A percentile compares a stretch with the other conserved stretches of the same genome.
Evolutionary conservation across 129 eudicot species (phyloP).

Genomic region (Flaveria ramosissima): DNA sequence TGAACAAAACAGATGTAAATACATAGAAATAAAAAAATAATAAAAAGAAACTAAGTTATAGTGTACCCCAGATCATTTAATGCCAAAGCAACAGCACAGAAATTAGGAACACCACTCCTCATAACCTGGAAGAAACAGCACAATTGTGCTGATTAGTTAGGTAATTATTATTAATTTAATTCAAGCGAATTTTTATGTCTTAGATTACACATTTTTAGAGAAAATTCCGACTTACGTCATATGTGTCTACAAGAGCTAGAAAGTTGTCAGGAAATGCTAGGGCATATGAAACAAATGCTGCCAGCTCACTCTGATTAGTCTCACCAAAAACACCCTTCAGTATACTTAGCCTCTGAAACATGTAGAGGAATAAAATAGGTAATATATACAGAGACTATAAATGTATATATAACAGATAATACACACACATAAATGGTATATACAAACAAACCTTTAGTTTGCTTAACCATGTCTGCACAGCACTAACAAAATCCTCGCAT

Average conservation of each 20-base stretch:
- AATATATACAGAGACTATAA: not conserved
- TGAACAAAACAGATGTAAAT: slow-evolving; percentile 34
- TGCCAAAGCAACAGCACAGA: slow-evolving; percentile 97
- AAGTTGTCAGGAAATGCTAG: slow-evolving; percentile 87
- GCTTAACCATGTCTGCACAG: slow-evolving; percentile 79
- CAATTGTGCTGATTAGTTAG: not conserved
- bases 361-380: slow-evolving; percentile 4
- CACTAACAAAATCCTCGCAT: slow-evolving; percentile 78
- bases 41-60: not conserved
- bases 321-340: slow-evolving; percentile 69
- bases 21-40: not conserved
- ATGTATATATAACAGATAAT: not conserved
- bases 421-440: not conserved
- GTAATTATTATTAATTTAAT: not conserved
- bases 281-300: slow-evolving; percentile 91
- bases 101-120: slow-evolving; percentile 94
- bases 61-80: slow-evolving; percentile 81
- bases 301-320: slow-evolving; percentile 94
- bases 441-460: slow-evolving; percentile 67
- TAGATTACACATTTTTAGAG: not conserved
- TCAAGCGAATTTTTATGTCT: not conserved
- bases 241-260: slow-evolving; percentile 96
- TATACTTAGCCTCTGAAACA: slow-evolving; percentile 62
- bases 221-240: slow-evolving; percentile 66
- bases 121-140: slow-evolving; percentile 54